Base-by-base conservation (phyloP, 2,329 filamentous ascomycete species). In the Fusarium pseudograminearum region DNA sequence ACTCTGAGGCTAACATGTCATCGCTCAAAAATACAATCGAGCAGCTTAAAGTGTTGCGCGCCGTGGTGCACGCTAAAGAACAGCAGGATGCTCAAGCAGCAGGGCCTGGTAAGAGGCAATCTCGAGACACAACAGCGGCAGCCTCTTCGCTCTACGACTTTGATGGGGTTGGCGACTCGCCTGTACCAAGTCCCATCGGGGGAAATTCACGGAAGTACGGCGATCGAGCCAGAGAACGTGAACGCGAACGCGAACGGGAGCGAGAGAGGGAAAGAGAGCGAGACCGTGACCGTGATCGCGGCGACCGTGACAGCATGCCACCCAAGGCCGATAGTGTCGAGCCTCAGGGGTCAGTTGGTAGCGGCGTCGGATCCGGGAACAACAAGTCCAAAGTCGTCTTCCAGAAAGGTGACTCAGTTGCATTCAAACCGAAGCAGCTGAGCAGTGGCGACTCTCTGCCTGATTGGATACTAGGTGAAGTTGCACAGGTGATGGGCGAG, bases 401-500 rank as follows among this genome's bases (percentile, higher is more conserved):
- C 70, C 80, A 83, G 61, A 86, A 87, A 69, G 86, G 86, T n/a
- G 88, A 90, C 67, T 86, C 89, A 61, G 89, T 91, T 7, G 89
- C 89, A 1, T 91, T 91, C 79, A 89, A 88, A 72, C 86, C 88
- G 2, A 90, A 89, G 74, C 75, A 80, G 10, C 80, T 78, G 63
- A 82, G 80, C 51, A 81, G 80, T 44, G 81, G 80, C 44, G 77
- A 87, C 77, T 76, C 82, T 79, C 71, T 75, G 22, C 76, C 79
- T 5, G 90, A 91, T 71, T 92, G 89, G 84, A 94, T 94, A 57
- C 87, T 94, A 48, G 93, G 92, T 52, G 91, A 91, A 63, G 93
- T 95, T 53, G 91, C 91, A 64, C 87, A 88, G 54, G 90, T 95
- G 16, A 85, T 89, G 54, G 92, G 91, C 16, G 91, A 94, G 64